Conservation (phyloP, 805 yeast genomes). For the Wickerhamiella brachini region DNA sequence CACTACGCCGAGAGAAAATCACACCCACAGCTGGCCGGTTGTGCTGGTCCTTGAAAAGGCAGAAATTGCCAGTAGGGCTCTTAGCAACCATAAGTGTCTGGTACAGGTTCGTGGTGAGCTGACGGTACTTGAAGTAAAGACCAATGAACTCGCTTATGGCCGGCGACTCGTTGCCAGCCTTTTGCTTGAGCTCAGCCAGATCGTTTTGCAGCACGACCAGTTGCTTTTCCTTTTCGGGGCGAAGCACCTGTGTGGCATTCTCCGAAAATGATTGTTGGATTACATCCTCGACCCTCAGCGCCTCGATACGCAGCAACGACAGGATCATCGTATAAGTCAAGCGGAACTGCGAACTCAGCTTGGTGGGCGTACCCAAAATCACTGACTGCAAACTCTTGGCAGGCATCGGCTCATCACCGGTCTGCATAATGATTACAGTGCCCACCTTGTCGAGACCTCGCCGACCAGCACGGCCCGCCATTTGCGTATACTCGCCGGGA, state of each 20-base stretch:
- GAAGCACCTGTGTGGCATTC: conserved; percentile 66
- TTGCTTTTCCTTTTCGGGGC: conserved; percentile 72
- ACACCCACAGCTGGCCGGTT: not conserved
- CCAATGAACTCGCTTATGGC: conserved; percentile 1
- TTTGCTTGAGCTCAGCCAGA: not conserved
- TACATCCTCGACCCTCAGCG: conserved; percentile 94
- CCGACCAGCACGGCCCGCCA: conserved; percentile 98
- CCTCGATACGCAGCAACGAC: conserved; percentile 83
- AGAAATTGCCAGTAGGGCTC: not conserved
- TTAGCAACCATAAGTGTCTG: not conserved
- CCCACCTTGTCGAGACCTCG: conserved; percentile 91
- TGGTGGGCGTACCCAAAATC: conserved; percentile 79
- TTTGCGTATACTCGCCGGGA: conserved; percentile 97
- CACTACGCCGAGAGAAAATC: not conserved
- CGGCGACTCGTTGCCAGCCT: not conserved
- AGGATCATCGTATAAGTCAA: conserved; percentile 88
- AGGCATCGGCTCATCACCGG: conserved; percentile 22
- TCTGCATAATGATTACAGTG: conserved; percentile 82
- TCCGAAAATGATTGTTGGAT: conserved; percentile 92
- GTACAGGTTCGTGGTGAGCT: conserved; percentile 2
- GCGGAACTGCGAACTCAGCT: conserved; percentile 80
- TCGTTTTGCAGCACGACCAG: conserved; percentile 29
- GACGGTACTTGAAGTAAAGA: not conserved
- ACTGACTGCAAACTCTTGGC: conserved; percentile 50
- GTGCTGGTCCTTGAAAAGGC: not conserved